A percentile compares a stretch with the other conserved stretches of the same genome.
These are phyloP conservation scores for Botryosphaeria dothidea DNA, from an alignment of 2,329 filamentous ascomycete species.

Conservation along the genomic window DNA sequence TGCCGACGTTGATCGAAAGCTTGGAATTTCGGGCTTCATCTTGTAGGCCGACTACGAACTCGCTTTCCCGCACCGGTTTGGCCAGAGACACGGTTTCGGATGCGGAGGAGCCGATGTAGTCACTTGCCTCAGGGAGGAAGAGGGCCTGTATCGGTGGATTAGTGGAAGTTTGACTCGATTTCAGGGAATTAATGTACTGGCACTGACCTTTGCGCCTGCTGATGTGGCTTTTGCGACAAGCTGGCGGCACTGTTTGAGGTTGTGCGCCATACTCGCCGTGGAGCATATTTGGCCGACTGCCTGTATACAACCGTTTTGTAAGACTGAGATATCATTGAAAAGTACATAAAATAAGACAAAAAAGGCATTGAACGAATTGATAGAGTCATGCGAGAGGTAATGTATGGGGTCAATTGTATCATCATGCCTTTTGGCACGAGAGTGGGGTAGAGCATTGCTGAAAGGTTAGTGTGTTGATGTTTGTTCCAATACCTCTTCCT, in stretches of 20 bases:
- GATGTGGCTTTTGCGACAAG: slow-evolving; percentile 72
- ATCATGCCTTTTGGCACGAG: no score
- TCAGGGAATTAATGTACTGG: no score
- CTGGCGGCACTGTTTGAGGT: slow-evolving; percentile 74
- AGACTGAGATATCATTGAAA: background rate
- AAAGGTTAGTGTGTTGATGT: no score
- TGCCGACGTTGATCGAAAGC: slow-evolving; percentile 80
- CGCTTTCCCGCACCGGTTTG: slow-evolving; percentile 62
- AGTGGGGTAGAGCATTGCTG: no score
- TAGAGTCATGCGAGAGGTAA: no score
- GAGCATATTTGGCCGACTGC: slow-evolving; percentile 90
- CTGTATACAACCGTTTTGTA: slow-evolving; percentile 32
- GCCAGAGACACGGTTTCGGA: slow-evolving; percentile 71
- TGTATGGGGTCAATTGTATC: no score
- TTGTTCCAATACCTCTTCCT: no score
- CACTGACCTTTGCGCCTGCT: slow-evolving; percentile 72
- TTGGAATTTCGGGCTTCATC: slow-evolving; percentile 63
- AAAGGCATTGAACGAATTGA: background rate
- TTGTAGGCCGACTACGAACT: slow-evolving; percentile 76
- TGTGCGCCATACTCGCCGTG: slow-evolving; percentile 73
- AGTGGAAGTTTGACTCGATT: no score
- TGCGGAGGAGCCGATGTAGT: slow-evolving; percentile 77
- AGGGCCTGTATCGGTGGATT: slow-evolving; percentile 56
- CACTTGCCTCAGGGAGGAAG: slow-evolving; percentile 88
- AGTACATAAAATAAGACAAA: background rate